These are phyloP conservation scores for Colletotrichum cereale DNA, from an alignment of 2,329 filamentous ascomycete genomes.

Conservation along the genomic window DNA sequence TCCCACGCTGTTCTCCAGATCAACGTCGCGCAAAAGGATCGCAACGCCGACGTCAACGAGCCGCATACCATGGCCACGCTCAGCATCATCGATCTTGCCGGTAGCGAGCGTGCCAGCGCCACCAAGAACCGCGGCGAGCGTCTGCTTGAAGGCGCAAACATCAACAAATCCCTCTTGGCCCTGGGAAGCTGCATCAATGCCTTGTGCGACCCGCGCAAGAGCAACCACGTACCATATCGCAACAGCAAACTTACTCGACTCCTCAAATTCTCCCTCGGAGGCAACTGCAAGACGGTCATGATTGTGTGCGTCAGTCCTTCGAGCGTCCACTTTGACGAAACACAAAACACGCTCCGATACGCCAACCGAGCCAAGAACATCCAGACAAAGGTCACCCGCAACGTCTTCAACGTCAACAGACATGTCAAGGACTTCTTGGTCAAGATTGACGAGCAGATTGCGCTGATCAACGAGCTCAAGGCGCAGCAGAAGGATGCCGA, in stretches of 20 bases:
- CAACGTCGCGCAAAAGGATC: slow-evolving; percentile 93
- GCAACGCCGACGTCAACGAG: slow-evolving; percentile 92
- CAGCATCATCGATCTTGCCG: slow-evolving; percentile 97
- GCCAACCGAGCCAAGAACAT: slow-evolving; percentile 99
- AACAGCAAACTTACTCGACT: slow-evolving; percentile 97
- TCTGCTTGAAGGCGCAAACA: slow-evolving; percentile 94
- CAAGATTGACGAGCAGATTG: slow-evolving; percentile 99
- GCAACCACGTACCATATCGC: slow-evolving; percentile 94
- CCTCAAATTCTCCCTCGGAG: slow-evolving; percentile 95
- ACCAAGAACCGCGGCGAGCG: slow-evolving; percentile 97
- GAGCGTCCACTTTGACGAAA: slow-evolving; percentile 97
- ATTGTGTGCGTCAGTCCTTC: slow-evolving; percentile 98
- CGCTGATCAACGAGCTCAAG: slow-evolving; percentile 95
- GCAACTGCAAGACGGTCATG: slow-evolving; percentile 99
- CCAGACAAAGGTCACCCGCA: slow-evolving; percentile 98
- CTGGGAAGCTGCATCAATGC: slow-evolving; percentile 98
- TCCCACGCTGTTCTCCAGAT: slow-evolving; percentile 98
- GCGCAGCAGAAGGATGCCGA: slow-evolving; percentile 93
- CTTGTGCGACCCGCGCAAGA: slow-evolving; percentile 91
- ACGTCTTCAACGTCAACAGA: slow-evolving; percentile 98
- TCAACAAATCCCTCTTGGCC: slow-evolving; percentile 97
- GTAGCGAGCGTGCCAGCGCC: slow-evolving; percentile 94
- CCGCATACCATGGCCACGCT: slow-evolving; percentile 98
- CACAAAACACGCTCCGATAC: slow-evolving; percentile 96
- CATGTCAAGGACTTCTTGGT: slow-evolving; percentile 99